Base-by-base conservation (phyloP, 23 red algal species). In the Gracilariopsis chorda region DNA sequence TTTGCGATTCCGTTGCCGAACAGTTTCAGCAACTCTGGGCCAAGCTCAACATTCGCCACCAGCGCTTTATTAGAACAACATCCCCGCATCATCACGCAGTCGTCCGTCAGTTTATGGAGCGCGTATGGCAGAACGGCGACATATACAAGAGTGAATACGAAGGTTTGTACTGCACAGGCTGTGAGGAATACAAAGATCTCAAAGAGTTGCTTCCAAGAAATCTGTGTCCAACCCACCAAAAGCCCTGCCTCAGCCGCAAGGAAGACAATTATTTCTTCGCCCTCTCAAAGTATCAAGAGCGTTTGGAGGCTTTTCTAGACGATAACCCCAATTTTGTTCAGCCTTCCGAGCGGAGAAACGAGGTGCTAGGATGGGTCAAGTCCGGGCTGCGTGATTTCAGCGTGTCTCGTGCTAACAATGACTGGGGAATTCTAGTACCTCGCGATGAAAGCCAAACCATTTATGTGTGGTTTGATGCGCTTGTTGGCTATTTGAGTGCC, bases 201-300 rank as follows among this genome's bases (percentile, higher is more conserved):
- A 92, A 95, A 64, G 97, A 96, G 25, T 64, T 99, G 25, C 32
- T 71, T 1, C 87, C 89, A 6, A 84, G 82, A 42, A 88, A 90
- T 39, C 36, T 94, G 1, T 99, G 97, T 69, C 90, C 91, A n/a
- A 79, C 84, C 27, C 97, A 99, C 51, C 90, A 70, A 28, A 94
- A 72, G 12, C 20, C 42, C 7, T 99, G 97, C 51, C 33, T 36
- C 41, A 43, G 14, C 24, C 74, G 97, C 32, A 67, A 77, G 0
- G 97, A 99, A 71, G 93, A 99, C 16, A 99, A 99, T 36, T 99
- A 99, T 84, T 99, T 99, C 93, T 99, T 99, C 70, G 85, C 85
- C 1, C 82, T 99, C 1, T 92, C 93, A 6, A 92, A 92, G 8
- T 99, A 96, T 68, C 88, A 96, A 55, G 24, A 92, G 29, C 32